Conservation (phyloP, 441 rosid species). For the Populus hybrid region DNA sequence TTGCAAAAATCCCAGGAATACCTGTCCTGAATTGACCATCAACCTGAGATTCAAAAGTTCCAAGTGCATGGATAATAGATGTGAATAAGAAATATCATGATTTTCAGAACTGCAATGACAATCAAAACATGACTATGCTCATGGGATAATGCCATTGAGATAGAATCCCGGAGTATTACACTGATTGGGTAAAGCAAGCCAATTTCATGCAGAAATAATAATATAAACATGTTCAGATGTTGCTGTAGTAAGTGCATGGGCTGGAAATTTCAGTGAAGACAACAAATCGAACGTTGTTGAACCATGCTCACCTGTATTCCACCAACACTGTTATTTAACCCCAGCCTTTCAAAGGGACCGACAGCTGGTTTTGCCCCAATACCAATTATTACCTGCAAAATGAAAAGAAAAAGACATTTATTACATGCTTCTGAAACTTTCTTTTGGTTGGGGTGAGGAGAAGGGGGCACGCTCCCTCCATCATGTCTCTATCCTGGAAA, state of each 20-base stretch:
- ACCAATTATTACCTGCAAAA: conserved; percentile 65
- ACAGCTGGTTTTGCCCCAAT: conserved; percentile 90
- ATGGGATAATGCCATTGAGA: not conserved
- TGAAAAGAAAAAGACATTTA: not conserved
- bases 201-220: not conserved
- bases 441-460: not conserved
- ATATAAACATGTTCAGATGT: not conserved
- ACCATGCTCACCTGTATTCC: conserved; percentile 66
- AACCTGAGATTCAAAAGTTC: conserved; percentile 44
- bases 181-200: not conserved
- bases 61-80: not conserved
- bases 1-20: conserved; percentile 83
- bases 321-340: conserved; percentile 60
- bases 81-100: not conserved
- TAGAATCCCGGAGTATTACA: not conserved
- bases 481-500: not conserved
- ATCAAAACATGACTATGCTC: not conserved
- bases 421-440: not conserved
- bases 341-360: conserved; percentile 63
- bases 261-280: conserved; percentile 1
- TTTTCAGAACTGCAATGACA: not conserved
- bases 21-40: conserved; percentile 82
- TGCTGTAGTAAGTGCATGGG: not conserved
- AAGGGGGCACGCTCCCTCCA: too few relatives aligned
- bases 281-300: not conserved